phyloP scores from a whole-genome alignment of 768 basidiomycete genomes.

The Mycena haematopus region DNA sequence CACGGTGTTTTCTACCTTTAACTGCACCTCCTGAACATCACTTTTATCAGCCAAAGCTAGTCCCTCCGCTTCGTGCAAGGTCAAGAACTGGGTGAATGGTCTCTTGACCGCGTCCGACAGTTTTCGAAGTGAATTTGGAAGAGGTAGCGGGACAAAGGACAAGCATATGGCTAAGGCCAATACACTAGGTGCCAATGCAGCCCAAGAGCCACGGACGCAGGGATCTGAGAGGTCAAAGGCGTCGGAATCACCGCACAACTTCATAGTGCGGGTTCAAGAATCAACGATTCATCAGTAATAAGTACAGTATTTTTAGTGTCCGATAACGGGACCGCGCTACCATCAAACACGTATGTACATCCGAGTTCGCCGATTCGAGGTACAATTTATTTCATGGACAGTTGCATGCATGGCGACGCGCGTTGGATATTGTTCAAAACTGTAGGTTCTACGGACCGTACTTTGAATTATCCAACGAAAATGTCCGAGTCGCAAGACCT shows the following conservation, averaged over 20 bases:
- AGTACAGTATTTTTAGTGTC: too few species aligned
- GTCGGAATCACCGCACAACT: slow-evolving; percentile 40
- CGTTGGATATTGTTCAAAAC: too few species aligned
- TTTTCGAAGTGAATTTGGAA: slow-evolving; percentile 35
- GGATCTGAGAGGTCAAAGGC: slow-evolving; percentile 50
- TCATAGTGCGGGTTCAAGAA: slow-evolving; percentile 32
- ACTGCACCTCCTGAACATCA: slow-evolving; percentile 12
- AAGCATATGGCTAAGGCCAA: slow-evolving; percentile 53
- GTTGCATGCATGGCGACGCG: too few species aligned
- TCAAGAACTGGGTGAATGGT: slow-evolving; percentile 51
- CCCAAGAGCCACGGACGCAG: slow-evolving; percentile 61
- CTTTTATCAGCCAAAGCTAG: slow-evolving; percentile 38
- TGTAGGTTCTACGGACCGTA: too few species aligned
- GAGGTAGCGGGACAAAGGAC: slow-evolving; percentile 36
- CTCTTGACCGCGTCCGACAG: slow-evolving; percentile 34
- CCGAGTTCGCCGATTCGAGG: too few species aligned
- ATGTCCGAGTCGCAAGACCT: too few species aligned
- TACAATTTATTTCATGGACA: too few species aligned
- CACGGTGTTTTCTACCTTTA: slow-evolving; percentile 35
- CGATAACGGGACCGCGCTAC: too few species aligned
- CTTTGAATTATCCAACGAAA: too few species aligned
- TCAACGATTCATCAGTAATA: background rate
- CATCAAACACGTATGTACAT: too few species aligned
- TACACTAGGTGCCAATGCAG: slow-evolving; percentile 51
- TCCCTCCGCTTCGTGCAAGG: slow-evolving; percentile 63